Conservation (phyloP, 108 stramenopile species). For the Nitzschia sp. region DNA sequence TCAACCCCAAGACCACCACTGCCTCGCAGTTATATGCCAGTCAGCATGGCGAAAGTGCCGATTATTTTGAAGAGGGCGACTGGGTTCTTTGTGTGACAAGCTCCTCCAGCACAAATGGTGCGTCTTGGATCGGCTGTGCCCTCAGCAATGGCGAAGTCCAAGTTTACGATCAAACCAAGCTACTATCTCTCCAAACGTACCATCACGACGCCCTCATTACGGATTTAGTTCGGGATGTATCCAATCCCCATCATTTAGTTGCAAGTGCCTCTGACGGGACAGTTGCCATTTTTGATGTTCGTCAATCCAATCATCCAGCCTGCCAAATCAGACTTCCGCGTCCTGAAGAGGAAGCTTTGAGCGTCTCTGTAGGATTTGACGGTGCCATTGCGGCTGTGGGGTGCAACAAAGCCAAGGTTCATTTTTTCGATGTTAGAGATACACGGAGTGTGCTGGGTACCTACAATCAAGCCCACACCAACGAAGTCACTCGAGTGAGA, state of each 20-base stretch:
- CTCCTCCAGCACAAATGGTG: neutral
- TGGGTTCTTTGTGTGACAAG: constrained; percentile 50
- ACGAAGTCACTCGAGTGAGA: constrained; percentile 74
- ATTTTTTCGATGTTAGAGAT: constrained; percentile 71
- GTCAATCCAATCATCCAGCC: constrained; percentile 29
- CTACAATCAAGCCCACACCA: constrained; percentile 78
- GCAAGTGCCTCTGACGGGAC: constrained; percentile 62
- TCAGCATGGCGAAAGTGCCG: neutral
- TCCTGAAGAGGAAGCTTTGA: constrained; percentile 59
- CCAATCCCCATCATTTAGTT: constrained; percentile 37
- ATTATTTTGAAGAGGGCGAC: constrained; percentile 49
- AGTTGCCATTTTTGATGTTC: constrained; percentile 63
- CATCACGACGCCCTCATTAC: constrained; percentile 16
- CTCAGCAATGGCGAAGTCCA: constrained; percentile 56
- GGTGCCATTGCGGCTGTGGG: constrained; percentile 81
- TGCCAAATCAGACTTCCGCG: constrained; percentile 10
- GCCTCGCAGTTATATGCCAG: constrained; percentile 8
- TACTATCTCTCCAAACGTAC: constrained; percentile 38
- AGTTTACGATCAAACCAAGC: constrained; percentile 44
- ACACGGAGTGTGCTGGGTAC: constrained; percentile 52
- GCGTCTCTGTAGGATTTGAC: constrained; percentile 72
- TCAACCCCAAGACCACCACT: constrained; percentile 38
- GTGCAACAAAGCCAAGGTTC: constrained; percentile 60
- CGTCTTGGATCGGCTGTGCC: constrained; percentile 42
- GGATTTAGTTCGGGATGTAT: constrained; percentile 26